Evolutionary conservation across 805 yeast species (phyloP).

Genomic region (Myxozyma vanderwaltii): DNA sequence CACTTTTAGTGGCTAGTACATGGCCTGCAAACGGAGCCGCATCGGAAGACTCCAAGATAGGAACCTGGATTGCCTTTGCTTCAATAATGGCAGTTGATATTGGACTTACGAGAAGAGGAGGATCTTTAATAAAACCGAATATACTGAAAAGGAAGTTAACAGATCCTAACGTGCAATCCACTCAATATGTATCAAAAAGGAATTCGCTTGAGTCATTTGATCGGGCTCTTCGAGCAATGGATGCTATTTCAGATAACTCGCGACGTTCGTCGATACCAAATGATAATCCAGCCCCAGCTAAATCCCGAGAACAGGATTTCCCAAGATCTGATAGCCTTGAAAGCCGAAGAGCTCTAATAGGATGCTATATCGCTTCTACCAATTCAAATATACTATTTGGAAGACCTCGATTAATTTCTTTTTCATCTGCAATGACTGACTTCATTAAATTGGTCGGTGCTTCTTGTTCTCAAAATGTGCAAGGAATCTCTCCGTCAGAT

Average conservation of each 20-base stretch:
- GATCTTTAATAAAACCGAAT: background rate
- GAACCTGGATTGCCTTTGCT: conserved; percentile 11
- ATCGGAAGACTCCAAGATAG: conserved; percentile 2
- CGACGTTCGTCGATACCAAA: background rate
- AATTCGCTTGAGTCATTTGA: conserved; percentile 1
- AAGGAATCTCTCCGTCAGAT: conserved; percentile 5
- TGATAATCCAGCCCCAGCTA: background rate
- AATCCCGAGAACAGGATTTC: background rate
- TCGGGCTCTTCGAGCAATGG: conserved; percentile 1
- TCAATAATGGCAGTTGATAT: conserved; percentile 12
- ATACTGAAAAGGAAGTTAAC: background rate
- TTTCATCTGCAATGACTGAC: conserved; percentile 1
- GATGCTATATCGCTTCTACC: conserved; percentile 10
- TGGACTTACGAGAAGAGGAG: conserved; percentile 4
- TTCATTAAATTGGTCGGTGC: background rate
- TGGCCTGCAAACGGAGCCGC: conserved; percentile 11
- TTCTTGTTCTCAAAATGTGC: background rate
- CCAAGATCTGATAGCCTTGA: background rate
- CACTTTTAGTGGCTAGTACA: conserved; percentile 9
- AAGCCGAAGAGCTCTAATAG: conserved; percentile 4
- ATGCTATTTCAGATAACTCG: background rate
- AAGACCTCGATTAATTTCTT: conserved; percentile 6
- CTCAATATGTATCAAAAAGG: background rate
- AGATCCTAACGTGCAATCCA: background rate
- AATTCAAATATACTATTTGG: conserved; percentile 1